A percentile compares a stretch with the other conserved stretches of the same genome.
Evolutionary conservation across 805 yeast genomes (phyloP).

Genomic region (Helenozyma rhizophorensis): DNA sequence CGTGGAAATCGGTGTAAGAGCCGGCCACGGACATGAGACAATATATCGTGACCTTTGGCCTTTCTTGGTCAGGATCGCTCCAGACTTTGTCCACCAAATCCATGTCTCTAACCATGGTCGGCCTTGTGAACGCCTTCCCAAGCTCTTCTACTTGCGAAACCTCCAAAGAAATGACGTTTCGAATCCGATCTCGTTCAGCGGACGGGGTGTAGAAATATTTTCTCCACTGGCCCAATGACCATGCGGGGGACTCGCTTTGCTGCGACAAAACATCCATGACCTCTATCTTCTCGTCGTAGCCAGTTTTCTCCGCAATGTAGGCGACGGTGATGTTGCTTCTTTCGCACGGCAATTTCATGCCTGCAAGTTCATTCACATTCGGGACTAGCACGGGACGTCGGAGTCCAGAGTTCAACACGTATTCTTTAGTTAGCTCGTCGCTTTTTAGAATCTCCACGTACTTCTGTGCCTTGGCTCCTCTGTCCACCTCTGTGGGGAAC

Average conservation of each 20-base stretch:
- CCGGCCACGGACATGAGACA: constrained; percentile 80
- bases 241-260: constrained; percentile 53
- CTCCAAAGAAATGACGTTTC: constrained; percentile 81
- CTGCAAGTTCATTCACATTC: constrained; percentile 26
- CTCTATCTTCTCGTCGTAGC: constrained; percentile 60
- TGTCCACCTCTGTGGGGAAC: constrained; percentile 11
- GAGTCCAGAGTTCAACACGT: constrained; percentile 30
- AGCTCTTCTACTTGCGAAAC: constrained; percentile 53
- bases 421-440: constrained; percentile 29
- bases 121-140: constrained; percentile 52
- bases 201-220: constrained; percentile 54
- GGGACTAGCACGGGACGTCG: constrained; percentile 46
- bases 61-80: constrained; percentile 26
- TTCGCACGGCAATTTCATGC: constrained; percentile 49
- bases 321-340: constrained; percentile 45
- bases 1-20: constrained; percentile 84
- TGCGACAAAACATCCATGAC: constrained; percentile 91
- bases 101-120: constrained; percentile 56
- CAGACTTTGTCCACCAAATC: constrained; percentile 73
- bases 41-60: constrained; percentile 69
- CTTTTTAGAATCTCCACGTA: constrained; percentile 30
- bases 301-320: constrained; percentile 54
- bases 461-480: constrained; percentile 4
- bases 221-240: constrained; percentile 73
- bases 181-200: constrained; percentile 53